phyloP scores from a whole-genome alignment of 78 protist species.

The Dictyostelium firmibasis region DNA sequence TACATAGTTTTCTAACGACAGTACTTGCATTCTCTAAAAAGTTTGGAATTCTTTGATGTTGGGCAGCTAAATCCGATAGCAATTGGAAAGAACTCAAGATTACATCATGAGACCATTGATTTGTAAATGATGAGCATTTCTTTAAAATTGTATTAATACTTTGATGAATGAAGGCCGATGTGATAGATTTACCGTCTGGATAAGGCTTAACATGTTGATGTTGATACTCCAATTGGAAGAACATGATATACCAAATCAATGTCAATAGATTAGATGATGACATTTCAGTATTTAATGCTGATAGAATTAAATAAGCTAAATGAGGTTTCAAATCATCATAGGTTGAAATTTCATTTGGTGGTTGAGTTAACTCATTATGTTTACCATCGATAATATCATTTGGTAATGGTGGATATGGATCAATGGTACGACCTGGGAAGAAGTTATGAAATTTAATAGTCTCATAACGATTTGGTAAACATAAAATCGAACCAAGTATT shows the following conservation, averaged over 20 bases:
- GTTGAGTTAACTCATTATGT: neutral
- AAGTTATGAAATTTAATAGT: conserved; percentile 32
- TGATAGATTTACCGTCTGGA: conserved; percentile 40
- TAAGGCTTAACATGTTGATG: conserved; percentile 16
- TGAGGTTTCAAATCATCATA: conserved; percentile 37
- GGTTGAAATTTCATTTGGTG: conserved; percentile 26
- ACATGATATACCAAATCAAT: conserved; percentile 49
- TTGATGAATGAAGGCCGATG: conserved; percentile 22
- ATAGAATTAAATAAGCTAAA: conserved; percentile 36
- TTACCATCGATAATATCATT: conserved; percentile 36
- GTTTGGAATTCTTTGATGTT: conserved; percentile 22
- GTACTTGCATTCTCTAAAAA: conserved; percentile 36
- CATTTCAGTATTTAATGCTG: conserved; percentile 49
- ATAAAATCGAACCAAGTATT: conserved; percentile 28
- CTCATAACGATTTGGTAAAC: conserved; percentile 63
- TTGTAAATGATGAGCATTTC: conserved; percentile 45
- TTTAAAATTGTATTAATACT: conserved; percentile 36
- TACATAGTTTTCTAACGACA: conserved; percentile 44
- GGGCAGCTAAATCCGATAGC: conserved; percentile 8
- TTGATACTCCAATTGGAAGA: conserved; percentile 52
- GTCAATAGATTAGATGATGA: conserved; percentile 18
- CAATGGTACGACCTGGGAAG: conserved; percentile 50
- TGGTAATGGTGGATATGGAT: conserved; percentile 39
- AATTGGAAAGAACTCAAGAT: conserved; percentile 19
- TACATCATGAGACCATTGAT: conserved; percentile 71